phyloP scores from a whole-genome alignment of 345 rosid species.

The Salix brachista region DNA sequence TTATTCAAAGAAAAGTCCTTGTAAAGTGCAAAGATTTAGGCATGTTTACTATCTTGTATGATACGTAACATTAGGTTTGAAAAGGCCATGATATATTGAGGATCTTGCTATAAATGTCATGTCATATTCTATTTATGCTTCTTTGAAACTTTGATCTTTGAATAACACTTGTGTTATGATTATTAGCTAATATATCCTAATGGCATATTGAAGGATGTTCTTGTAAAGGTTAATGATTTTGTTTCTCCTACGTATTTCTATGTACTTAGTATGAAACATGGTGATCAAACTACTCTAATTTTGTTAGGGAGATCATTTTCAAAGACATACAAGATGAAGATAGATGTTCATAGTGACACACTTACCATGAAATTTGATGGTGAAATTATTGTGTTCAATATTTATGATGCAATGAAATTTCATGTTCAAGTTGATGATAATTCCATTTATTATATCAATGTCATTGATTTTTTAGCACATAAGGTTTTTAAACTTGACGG shows the following conservation, averaged over 20 bases:
- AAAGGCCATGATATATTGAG: background rate
- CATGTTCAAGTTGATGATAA: no score
- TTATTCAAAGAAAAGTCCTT: background rate
- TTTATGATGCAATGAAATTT: background rate
- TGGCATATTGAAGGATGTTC: background rate
- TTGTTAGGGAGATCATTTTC: background rate
- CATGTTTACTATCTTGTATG: no score
- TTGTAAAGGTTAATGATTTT: background rate
- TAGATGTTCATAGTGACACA: no score
- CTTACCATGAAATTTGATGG: background rate
- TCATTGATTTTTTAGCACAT: background rate
- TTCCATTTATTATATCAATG: background rate
- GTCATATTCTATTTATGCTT: background rate
- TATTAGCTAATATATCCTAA: background rate
- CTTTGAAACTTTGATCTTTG: background rate
- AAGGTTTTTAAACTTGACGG: background rate
- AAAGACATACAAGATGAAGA: no score
- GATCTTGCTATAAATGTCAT: background rate
- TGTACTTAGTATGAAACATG: background rate
- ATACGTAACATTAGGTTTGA: background rate
- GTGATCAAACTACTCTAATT: background rate
- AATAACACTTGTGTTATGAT: background rate
- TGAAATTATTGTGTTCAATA: background rate
- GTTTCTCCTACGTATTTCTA: background rate
- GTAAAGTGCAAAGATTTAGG: background rate